Conservation (phyloP, 78 protist genomes). For the Ministeria vibrans region DNA sequence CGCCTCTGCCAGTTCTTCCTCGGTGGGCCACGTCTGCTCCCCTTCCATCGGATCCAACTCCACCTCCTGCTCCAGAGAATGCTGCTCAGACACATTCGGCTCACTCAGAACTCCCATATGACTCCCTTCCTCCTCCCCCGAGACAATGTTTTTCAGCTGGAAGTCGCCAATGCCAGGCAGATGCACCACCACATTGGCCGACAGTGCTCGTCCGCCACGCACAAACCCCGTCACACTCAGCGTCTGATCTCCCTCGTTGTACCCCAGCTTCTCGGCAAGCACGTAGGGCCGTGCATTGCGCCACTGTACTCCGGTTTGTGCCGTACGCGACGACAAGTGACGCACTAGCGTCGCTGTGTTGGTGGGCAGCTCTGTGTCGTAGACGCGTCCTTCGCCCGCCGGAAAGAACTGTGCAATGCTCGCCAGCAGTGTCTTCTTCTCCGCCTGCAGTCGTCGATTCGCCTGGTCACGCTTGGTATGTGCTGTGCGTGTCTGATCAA, state of each 20-base stretch:
- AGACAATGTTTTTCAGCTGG: conserved; percentile 13
- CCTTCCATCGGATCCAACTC: conserved; percentile 17
- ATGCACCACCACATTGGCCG: conserved; percentile 35
- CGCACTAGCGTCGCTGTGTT: background rate
- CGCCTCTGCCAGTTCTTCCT: conserved; percentile 34
- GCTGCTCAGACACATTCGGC: conserved; percentile 7
- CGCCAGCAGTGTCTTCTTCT: background rate
- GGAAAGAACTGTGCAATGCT: too few relatives aligned
- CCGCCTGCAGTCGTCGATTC: too few relatives aligned
- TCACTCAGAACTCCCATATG: background rate
- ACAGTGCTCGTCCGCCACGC: conserved; percentile 22
- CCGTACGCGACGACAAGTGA: background rate
- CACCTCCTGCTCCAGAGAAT: conserved; percentile 13
- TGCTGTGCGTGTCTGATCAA: background rate
- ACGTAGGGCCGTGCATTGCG: conserved; percentile 4
- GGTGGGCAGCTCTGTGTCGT: background rate
- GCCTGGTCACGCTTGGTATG: too few relatives aligned
- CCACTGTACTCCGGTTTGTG: conserved; percentile 8
- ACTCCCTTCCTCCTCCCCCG: background rate
- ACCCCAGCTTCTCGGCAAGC: background rate
- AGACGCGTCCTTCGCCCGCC: too few relatives aligned
- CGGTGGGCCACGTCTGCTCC: conserved; percentile 61
- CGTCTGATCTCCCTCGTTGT: background rate
- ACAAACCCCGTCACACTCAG: conserved; percentile 35
- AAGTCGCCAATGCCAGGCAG: conserved; percentile 39